Evolutionary conservation across 1,139 yeast species (phyloP), one percentile per base, ranked within the genome.

Genomic region (Scheffersomyces segobiensis): DNA sequence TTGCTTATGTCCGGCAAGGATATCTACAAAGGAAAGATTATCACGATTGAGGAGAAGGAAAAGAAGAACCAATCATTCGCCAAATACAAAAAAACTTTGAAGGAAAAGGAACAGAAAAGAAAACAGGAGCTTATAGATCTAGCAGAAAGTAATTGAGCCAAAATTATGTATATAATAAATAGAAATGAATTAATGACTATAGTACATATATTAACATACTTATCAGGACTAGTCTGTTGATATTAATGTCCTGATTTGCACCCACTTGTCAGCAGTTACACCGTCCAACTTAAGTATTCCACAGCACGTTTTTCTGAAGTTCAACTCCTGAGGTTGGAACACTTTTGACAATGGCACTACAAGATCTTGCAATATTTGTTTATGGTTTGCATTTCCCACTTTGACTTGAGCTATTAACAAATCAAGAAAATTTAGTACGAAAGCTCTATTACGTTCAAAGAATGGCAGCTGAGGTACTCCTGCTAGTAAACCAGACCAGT

Each of bases 1-100:
- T 61, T 77, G n/a, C 58, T 75, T 52, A 62, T 64, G 46, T 62
- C 60, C 48, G 83, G 82, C 0, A 65, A 68, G 52, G 78, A 75
- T 57, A 68, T 77, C 42, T 63, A 69, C 51, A 63, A 63, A 50
- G 83, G 83, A 3, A 58, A 73, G 59, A 63, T 76, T 20, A 67
- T 74, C 24, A 60, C 66, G 22, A 59, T 66, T 7, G 71, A 65
- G 50, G 67, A 63, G 53, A 71, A 68, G 63, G 52, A 54, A 47
- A 57, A 52, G 61, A 61, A 54, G 56, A 48, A 22, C 46, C 26
- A 20, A 17, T 24, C 53, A 14, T 32, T 52, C 17, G 32, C 49
- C 12, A 22, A 22, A 6, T 32, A 32, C n/a, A 42, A 50, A 24
- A 57, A 61, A 46, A 52, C 56, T 48, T 4, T 53, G 50, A 26